phyloP scores from a whole-genome alignment of 1,284 basidiomycete genomes.

The Xanthoconium separans region DNA sequence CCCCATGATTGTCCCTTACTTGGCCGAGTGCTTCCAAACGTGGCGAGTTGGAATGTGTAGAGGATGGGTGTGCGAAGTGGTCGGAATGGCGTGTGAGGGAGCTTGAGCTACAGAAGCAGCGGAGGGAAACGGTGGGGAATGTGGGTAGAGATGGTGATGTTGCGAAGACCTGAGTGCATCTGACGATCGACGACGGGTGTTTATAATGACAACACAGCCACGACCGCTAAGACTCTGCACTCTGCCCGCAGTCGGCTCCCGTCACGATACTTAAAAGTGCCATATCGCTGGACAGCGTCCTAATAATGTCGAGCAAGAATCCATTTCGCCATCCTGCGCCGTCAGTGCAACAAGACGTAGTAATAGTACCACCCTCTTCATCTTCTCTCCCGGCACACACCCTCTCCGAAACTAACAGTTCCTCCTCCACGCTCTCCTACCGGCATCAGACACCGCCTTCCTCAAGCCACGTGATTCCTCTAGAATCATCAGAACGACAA shows the following conservation, averaged over 20 bases:
- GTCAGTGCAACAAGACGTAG: background rate
- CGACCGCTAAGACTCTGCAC: no score
- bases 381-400: slow-evolving; percentile 10
- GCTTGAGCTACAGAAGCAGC: slow-evolving; percentile 10
- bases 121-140: slow-evolving; percentile 1
- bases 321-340: slow-evolving; percentile 14
- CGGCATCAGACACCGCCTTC: background rate
- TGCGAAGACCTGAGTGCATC: slow-evolving; percentile 1
- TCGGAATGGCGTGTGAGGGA: slow-evolving; percentile 9
- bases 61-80: slow-evolving; percentile 9
- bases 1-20: background rate
- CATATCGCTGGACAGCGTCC: no score
- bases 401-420: slow-evolving; percentile 4
- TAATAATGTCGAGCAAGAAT: slow-evolving; percentile 20
- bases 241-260: no score
- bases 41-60: slow-evolving; percentile 16
- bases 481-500: background rate
- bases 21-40: slow-evolving; percentile 11
- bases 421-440: slow-evolving; percentile 1
- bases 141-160: no score
- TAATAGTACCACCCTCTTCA: background rate
- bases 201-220: no score
- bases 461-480: background rate
- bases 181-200: no score
- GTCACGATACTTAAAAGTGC: no score